Base-by-base conservation (phyloP, 2,329 filamentous ascomycete genomes). In the Diplodia scrobiculata region DNA sequence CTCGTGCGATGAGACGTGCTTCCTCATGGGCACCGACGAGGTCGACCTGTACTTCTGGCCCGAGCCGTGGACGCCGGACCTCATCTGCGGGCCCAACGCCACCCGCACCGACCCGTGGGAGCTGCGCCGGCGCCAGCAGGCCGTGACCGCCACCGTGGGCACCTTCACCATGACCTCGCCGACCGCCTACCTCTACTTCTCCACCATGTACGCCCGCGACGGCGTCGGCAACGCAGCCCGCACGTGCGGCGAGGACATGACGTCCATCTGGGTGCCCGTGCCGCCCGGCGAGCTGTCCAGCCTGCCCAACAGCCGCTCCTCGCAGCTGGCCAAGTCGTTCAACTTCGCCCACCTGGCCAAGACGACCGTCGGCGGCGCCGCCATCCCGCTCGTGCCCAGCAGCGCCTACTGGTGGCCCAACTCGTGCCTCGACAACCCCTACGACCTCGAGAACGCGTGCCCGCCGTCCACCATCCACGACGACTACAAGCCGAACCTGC, bases 391-490 rank as follows among this genome's bases (percentile, higher is more conserved):
- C 19, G 55, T 59, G 21, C 55, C 55, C 55, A 45, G 36, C 36
- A 45, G 36, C 55, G 55, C 55, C 34, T 59, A 59, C 55, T 59
- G 55, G 55, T 59, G 41, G 36, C 55, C 55, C 10, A 59, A 59
- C 34, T 59, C 55, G 36, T 59, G 55, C 55, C 7, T 7, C 3
- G 55, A 59, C 38, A 45, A 47, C 36, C 55, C 55, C 14, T 29
- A n/a, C 34, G 1, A 19, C 11, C 29, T 55, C 1, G 17, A 17
- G 5, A 45, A 45, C 21, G 5, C 21, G 14, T 59, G 55, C 34
- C n/a, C 34, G 29, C 17, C 55, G 36, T 29, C 36, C 14, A 59
- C 55, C 34, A 59, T 59, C 55, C 41, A 29, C 55, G 36, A 59
- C 38, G 25, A 59, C 36, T 59, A 59, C 36, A 19, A 38, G n/a